Evolutionary conservation across 345 rosid genomes (phyloP).

Genomic region (Arabis hirsuta): DNA sequence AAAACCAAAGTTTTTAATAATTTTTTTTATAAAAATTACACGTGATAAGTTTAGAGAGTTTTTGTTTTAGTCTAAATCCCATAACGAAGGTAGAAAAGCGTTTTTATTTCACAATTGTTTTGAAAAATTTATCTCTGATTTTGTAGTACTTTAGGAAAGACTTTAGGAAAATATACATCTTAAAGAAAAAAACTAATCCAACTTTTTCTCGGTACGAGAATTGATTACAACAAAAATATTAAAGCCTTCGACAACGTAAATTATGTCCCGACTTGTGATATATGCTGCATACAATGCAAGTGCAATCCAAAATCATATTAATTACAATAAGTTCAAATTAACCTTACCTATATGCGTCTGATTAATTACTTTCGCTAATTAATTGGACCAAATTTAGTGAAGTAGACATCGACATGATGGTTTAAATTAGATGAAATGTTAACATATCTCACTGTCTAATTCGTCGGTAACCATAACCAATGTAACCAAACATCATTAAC

Average conservation of each 20-base stretch:
- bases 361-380: not conserved
- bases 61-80: not conserved
- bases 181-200: not conserved
- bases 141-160: not conserved
- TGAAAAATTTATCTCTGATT: too few species aligned
- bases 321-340: not conserved
- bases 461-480: not conserved
- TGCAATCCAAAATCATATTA: not conserved
- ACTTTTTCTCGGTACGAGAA: slow-evolving; percentile 12
- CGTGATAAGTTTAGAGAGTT: not conserved
- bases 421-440: not conserved
- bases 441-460: slow-evolving; percentile 8
- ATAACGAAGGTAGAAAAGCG: not conserved
- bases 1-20: not conserved
- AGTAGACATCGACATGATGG: slow-evolving; percentile 3
- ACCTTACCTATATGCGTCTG: slow-evolving; percentile 1
- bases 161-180: not conserved
- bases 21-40: too few species aligned
- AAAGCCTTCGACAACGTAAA: not conserved
- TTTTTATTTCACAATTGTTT: not conserved
- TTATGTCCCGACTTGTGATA: not conserved
- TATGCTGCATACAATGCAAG: not conserved
- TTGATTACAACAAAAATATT: slow-evolving; percentile 22
- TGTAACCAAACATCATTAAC: slow-evolving; percentile 10
- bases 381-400: slow-evolving; percentile 5